These are phyloP conservation scores for Malus fusca DNA, from an alignment of 306 rosid species.

Conservation along the genomic window DNA sequence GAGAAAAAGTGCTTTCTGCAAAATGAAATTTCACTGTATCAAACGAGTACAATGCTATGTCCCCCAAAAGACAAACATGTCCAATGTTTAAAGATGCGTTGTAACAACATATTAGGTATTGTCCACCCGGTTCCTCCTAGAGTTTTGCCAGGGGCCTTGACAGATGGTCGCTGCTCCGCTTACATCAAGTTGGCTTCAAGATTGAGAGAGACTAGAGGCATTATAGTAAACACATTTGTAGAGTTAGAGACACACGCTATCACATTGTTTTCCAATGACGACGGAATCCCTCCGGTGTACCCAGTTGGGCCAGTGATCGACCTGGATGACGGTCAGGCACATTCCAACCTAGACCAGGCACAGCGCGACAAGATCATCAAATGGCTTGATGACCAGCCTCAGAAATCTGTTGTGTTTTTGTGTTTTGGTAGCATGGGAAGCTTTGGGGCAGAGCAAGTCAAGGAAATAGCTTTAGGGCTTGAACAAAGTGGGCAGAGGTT, in stretches of 20 bases:
- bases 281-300: conserved; percentile 38
- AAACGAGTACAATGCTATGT: too few species aligned
- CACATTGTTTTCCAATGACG: conserved; percentile 22
- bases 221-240: conserved; percentile 41
- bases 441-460: conserved; percentile 43
- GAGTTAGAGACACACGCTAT: conserved; percentile 37
- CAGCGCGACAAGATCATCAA: conserved; percentile 32
- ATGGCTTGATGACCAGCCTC: conserved; percentile 51
- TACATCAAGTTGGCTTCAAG: conserved; percentile 30
- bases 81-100: too few species aligned
- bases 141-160: conserved; percentile 31
- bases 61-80: too few species aligned
- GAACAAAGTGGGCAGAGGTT: conserved; percentile 39
- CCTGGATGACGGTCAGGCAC: conserved; percentile 13
- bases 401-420: conserved; percentile 37
- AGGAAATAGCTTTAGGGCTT: conserved; percentile 49
- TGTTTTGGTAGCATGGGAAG: conserved; percentile 67
- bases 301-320: conserved; percentile 53
- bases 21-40: too few species aligned
- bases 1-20: too few species aligned
- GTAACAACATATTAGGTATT: background rate
- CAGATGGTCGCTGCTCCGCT: conserved; percentile 38
- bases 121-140: conserved; percentile 25
- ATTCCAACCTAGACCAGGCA: conserved; percentile 25
- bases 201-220: conserved; percentile 42